A percentile compares a stretch with the other conserved stretches of the same genome.
Conservation (phyloP, 257 asterid species). For the Gentiana macrophylla region DNA sequence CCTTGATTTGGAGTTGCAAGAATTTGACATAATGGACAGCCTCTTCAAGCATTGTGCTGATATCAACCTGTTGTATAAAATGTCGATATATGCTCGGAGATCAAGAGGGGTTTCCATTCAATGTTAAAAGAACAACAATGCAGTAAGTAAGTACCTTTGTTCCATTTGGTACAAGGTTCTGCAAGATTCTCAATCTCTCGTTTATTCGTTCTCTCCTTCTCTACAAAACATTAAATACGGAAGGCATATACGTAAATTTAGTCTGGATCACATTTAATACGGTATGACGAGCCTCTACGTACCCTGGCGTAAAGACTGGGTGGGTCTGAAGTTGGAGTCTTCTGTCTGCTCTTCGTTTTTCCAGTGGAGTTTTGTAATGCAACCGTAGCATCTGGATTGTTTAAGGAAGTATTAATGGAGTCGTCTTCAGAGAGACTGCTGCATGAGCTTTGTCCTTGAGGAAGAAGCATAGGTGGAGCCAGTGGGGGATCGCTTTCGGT, state of each 20-base stretch:
- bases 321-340: constrained; percentile 59
- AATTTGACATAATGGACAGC: constrained; percentile 73
- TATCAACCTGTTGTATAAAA: constrained; percentile 39
- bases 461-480: neutral
- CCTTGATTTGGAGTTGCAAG: constrained; percentile 80
- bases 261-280: too few relatives aligned
- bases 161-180: constrained; percentile 79
- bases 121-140: too few relatives aligned
- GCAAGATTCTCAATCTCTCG: constrained; percentile 71
- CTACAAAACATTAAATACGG: constrained; percentile 21
- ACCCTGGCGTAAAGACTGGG: constrained; percentile 90
- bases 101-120: too few relatives aligned
- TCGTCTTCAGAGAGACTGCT: constrained; percentile 28
- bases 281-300: neutral
- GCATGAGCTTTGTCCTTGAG: constrained; percentile 23
- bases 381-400: constrained; percentile 17
- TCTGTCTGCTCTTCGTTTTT: constrained; percentile 34
- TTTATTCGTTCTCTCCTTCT: constrained; percentile 65
- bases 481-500: neutral
- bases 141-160: constrained; percentile 35
- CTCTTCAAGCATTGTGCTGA: constrained; percentile 89
- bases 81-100: too few relatives aligned
- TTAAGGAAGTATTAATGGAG: constrained; percentile 13
- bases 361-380: constrained; percentile 5
- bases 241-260: neutral